Base-by-base conservation (phyloP, 2,329 filamentous ascomycete species). In the Blumeriella jaapii region DNA sequence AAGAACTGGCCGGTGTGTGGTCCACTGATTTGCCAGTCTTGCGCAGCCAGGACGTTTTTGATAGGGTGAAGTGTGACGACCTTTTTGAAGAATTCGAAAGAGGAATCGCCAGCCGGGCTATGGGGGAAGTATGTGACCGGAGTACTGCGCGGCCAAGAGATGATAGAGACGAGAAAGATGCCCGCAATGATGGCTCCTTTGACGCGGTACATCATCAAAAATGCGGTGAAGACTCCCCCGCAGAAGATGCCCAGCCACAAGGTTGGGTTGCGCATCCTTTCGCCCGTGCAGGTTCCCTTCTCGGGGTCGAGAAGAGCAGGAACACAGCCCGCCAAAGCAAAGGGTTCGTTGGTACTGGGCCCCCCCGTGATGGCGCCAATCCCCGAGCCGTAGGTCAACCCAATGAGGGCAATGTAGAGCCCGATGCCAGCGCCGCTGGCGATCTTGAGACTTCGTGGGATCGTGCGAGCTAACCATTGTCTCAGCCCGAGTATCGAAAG, bases 161-260 rank as follows among this genome's bases (percentile, higher is more conserved):
- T 85, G 59, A 93, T 79, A 44, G 79, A 85, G 38, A 93, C 84
- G 16, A 93, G 71, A 16, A 87, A 57, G 45, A 93, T 91, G 23
- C 85, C 85, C 22, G 74, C 70, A 50, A 93, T 86, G 50, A 93
- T 81, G 38, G 85, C 85, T 39, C 84, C 84, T 61, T 89, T 89
- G 58, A 93, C 74, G 13, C 83, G 77, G 58, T 85, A 93, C 64
- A 87, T 71, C 77, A 89, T 82, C 35, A 93, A 63, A 45, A 91
- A 62, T 19, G 78, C 78, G 1, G 84, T 93, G 31, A 93, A 61
- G 44, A 93, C 69, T 41, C 84, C 83, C 27, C 84, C 83, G 48
- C 80, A 82, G 64, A 93, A 91, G 49, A 93, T 86, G 23, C 84
- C 85, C 33, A 93, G 68, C 85, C 85, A 93, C 71, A 93, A 74